phyloP scores from a whole-genome alignment of 768 basidiomycete species.

The Tylopilus cervinicoccineus region DNA sequence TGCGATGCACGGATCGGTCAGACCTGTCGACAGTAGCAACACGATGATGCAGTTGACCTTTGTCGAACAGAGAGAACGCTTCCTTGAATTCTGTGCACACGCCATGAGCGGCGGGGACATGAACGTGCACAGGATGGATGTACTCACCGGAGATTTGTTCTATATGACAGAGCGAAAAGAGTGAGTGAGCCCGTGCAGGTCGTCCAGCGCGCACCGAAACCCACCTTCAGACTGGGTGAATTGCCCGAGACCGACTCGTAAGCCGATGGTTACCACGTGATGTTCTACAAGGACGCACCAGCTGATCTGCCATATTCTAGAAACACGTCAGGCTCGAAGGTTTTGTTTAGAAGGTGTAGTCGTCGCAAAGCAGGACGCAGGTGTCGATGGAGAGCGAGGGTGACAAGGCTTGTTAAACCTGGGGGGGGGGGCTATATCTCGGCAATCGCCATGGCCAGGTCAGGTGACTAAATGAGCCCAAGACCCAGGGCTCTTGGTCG shows the following conservation, averaged over 20 bases:
- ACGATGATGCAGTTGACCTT: slow-evolving; percentile 49
- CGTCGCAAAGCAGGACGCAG: slow-evolving; percentile 1
- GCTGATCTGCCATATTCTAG: slow-evolving; percentile 52
- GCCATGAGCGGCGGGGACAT: slow-evolving; percentile 3
- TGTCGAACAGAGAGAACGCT: slow-evolving; percentile 97
- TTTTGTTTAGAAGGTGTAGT: neutral
- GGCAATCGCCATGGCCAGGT: slow-evolving; percentile 32
- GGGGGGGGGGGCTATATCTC: slow-evolving; percentile 25
- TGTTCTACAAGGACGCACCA: slow-evolving; percentile 37
- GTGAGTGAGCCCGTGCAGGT: neutral
- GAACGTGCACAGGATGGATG: neutral
- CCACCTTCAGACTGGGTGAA: slow-evolving; percentile 53
- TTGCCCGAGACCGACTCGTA: slow-evolving; percentile 11
- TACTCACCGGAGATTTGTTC: slow-evolving; percentile 87
- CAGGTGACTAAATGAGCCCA: slow-evolving; percentile 15
- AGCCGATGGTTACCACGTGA: slow-evolving; percentile 11
- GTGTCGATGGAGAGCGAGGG: slow-evolving; percentile 9
- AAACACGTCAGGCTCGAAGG: slow-evolving; percentile 7
- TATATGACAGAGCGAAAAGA: slow-evolving; percentile 30
- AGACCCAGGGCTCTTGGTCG: slow-evolving; percentile 15
- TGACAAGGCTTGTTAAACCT: slow-evolving; percentile 2
- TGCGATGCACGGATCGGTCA: slow-evolving; percentile 25
- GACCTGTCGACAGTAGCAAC: neutral
- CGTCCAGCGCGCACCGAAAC: slow-evolving; percentile 13
- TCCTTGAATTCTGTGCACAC: slow-evolving; percentile 89